Evolutionary conservation across 371 early-diverging fungal genomes (phyloP), one percentile per base, ranked within the genome.

Genomic region (Coemansia sp.): DNA sequence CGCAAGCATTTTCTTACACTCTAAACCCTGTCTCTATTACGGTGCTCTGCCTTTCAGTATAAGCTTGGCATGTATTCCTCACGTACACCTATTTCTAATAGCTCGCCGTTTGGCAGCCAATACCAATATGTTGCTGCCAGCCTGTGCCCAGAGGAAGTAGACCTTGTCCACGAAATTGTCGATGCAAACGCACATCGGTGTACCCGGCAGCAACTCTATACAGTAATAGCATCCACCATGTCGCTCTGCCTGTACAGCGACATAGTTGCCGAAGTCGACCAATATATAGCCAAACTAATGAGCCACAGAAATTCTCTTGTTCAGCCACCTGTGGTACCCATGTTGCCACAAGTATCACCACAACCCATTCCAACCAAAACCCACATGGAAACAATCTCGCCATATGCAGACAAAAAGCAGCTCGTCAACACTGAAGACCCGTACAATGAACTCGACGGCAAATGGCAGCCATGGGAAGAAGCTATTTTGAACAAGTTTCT

Each of bases 361-460:
- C n/a, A 8, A 5, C 8, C 35, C 2, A 2, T 30, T 30, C 3
- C 11, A 13, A 49, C 10, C 11, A 30, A 9, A 7, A 31, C 16
- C 10, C 26, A 26, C 14, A 26, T 49, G 4, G 26, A 3, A 16
- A 49, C 49, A 30, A 16, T 36, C n/a, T 16, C 38, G 11, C 11
- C 36, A 1, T 8, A 10, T 9, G 11, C 2, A 2, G 10, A 16
- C 36, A 4, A 3, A 13, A 56, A 43, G 16, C 3, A 7, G 6
- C n/a, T 42, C 3, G 5, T 5, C 2, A n/a, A 57, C 30, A 45
- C 57, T 6, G 57, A 57, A n/a, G 57, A 57, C 26, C 57, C 57
- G 6, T 32, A 9, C 34, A 35, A 5, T 20, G 16, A 35, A 5
- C 35, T 47, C 4, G 20, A 47, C 5, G 47, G 57, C 30, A 57